Evolutionary conservation across 1,139 yeast genomes (phyloP).

Genomic region (Kodamaea sp.): DNA sequence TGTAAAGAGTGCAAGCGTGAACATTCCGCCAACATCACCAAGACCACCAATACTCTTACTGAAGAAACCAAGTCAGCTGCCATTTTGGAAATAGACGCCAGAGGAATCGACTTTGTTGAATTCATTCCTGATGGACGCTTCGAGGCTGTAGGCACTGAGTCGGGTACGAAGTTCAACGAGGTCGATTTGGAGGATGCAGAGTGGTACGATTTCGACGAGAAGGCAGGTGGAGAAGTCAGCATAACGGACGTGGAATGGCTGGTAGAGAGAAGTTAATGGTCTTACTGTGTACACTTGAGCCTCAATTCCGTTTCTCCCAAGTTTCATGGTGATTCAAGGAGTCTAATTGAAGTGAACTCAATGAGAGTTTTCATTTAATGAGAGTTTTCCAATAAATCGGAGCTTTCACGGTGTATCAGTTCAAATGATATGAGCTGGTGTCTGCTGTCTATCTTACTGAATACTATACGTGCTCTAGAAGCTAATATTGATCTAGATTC

Average conservation of each 20-base stretch:
- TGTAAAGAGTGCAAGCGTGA: slow-evolving; percentile 65
- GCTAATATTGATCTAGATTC: too few species aligned
- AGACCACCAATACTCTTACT: slow-evolving; percentile 33
- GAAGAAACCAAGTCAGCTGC: slow-evolving; percentile 36
- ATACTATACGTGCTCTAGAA: too few species aligned
- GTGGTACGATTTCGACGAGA: slow-evolving; percentile 95
- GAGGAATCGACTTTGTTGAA: slow-evolving; percentile 77
- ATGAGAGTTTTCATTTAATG: too few species aligned
- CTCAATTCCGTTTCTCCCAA: too few species aligned
- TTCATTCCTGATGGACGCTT: slow-evolving; percentile 73
- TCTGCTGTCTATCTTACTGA: too few species aligned
- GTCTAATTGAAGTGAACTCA: too few species aligned
- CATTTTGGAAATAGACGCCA: slow-evolving; percentile 72
- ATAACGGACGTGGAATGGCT: slow-evolving; percentile 74
- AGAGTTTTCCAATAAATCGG: too few species aligned
- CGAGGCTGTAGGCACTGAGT: slow-evolving; percentile 56
- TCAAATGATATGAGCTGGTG: too few species aligned
- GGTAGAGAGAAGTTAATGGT: too few species aligned
- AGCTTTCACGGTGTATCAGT: too few species aligned
- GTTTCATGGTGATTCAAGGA: too few species aligned
- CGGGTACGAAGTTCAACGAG: slow-evolving; percentile 55
- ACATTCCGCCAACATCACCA: slow-evolving; percentile 37
- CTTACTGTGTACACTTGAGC: too few species aligned
- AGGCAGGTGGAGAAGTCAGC: slow-evolving; percentile 77
- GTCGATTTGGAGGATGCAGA: slow-evolving; percentile 80